Percentiles rank a stretch among this genome's conserved stretches.
Evolutionary conservation across 768 basidiomycete species (phyloP).

Genomic region (Strobilomyces dryophilus): DNA sequence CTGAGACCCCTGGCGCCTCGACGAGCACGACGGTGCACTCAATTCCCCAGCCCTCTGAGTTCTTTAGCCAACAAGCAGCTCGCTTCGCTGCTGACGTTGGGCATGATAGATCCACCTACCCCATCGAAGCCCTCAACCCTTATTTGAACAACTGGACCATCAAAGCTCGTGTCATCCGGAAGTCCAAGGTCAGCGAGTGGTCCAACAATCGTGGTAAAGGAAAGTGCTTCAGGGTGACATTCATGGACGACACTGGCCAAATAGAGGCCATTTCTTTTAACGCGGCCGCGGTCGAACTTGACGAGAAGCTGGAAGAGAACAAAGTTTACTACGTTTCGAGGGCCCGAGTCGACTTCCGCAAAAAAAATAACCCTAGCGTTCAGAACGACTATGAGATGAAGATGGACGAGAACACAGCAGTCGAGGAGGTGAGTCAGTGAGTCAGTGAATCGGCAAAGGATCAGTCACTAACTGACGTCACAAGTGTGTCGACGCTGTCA

Average conservation of each 20-base stretch:
- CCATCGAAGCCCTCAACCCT: constrained; percentile 92
- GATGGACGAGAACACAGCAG: constrained; percentile 78
- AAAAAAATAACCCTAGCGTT: constrained; percentile 92
- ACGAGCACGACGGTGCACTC: constrained; percentile 16
- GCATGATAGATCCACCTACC: constrained; percentile 46
- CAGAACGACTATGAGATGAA: constrained; percentile 90
- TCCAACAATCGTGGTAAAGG: constrained; percentile 89
- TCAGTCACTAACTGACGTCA: constrained; percentile 3
- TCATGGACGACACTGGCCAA: constrained; percentile 94
- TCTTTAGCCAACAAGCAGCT: constrained; percentile 5
- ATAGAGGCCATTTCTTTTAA: constrained; percentile 94
- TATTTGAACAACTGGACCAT: constrained; percentile 99
- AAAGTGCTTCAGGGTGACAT: constrained; percentile 85
- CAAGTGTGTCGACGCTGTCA: constrained; percentile 75
- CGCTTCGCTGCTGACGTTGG: constrained; percentile 14
- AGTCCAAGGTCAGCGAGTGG: constrained; percentile 86
- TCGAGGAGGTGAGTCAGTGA: constrained; percentile 74
- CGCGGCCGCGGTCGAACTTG: constrained; percentile 73
- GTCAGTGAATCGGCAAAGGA: constrained; percentile 13
- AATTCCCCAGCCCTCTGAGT: constrained; percentile 21
- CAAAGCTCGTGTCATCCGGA: constrained; percentile 88
- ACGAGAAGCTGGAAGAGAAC: constrained; percentile 79
- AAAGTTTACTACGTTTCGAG: constrained; percentile 91
- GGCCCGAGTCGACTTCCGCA: constrained; percentile 90
- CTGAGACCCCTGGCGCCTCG: constrained; percentile 24